Evolutionary conservation across 441 rosid species (phyloP).

Genomic region (Pelargonium fulgidum): DNA sequence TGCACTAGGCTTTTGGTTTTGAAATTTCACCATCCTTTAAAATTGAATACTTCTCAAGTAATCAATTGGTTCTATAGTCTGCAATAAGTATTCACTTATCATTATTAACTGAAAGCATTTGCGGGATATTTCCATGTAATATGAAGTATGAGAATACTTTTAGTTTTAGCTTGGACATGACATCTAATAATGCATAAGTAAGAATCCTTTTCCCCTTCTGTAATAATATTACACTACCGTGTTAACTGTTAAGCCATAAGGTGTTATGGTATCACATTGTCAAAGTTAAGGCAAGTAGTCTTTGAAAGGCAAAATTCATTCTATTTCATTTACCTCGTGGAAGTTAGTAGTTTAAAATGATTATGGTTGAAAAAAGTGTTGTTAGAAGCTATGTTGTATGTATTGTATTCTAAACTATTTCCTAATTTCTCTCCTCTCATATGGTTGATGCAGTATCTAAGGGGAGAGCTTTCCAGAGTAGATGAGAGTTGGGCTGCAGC

Average conservation of each 20-base stretch:
- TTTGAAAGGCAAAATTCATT: background rate
- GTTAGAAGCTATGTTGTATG: background rate
- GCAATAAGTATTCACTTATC: background rate
- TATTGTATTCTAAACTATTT: conserved; percentile 6
- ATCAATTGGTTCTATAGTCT: background rate
- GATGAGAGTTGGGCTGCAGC: conserved; percentile 90
- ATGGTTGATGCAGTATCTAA: conserved; percentile 58
- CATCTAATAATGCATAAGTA: background rate
- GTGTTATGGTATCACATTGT: too few species aligned
- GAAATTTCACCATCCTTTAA: background rate
- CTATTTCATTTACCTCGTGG: background rate
- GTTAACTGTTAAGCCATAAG: too few species aligned
- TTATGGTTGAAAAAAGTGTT: background rate
- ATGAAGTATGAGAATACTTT: background rate
- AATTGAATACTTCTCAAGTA: conserved; percentile 3
- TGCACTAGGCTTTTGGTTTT: background rate
- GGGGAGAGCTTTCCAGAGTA: conserved; percentile 69
- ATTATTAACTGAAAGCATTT: background rate
- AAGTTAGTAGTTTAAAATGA: background rate
- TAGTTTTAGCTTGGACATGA: background rate
- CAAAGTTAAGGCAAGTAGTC: background rate
- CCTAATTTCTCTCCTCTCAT: conserved; percentile 24
- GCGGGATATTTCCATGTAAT: background rate
- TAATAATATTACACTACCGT: too few species aligned
- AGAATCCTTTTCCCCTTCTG: too few species aligned